phyloP scores from a whole-genome alignment of 2,329 filamentous ascomycete species.

The Colletotrichum sp. region DNA sequence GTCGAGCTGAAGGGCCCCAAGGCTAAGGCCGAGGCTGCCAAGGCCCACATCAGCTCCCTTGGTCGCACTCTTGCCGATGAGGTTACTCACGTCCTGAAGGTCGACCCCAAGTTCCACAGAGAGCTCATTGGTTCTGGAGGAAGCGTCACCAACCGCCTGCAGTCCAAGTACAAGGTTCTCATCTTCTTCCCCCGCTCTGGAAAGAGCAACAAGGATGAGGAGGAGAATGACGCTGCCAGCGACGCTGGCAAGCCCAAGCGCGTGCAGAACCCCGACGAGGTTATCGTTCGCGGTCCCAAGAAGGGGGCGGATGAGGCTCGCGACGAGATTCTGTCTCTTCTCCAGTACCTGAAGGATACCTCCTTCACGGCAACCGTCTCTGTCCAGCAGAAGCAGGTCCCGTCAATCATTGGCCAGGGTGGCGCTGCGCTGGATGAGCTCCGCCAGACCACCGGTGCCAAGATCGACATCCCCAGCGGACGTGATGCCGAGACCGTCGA shows the following conservation, averaged over 20 bases:
- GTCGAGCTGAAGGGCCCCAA: constrained; percentile 96
- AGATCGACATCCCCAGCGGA: constrained; percentile 88
- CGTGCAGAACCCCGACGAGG: constrained; percentile 84
- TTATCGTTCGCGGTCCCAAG: constrained; percentile 88
- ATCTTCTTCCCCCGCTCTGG: constrained; percentile 86
- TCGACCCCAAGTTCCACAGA: constrained; percentile 91
- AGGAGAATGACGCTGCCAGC: constrained; percentile 70
- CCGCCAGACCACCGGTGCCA: constrained; percentile 81
- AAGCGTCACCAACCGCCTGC: constrained; percentile 86
- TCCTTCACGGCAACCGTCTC: constrained; percentile 80
- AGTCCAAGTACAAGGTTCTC: constrained; percentile 90
- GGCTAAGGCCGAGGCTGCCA: constrained; percentile 89
- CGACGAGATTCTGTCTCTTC: constrained; percentile 86
- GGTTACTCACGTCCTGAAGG: constrained; percentile 83
- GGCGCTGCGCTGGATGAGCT: constrained; percentile 91
- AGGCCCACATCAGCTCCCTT: constrained; percentile 78
- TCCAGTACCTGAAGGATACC: constrained; percentile 90
- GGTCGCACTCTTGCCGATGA: constrained; percentile 90
- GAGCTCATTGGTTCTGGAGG: constrained; percentile 92
- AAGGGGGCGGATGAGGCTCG: constrained; percentile 91
- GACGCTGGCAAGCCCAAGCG: constrained; percentile 70
- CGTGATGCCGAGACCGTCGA: constrained; percentile 79
- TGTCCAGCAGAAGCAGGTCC: constrained; percentile 89
- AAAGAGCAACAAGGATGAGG: constrained; percentile 73
- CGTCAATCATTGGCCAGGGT: constrained; percentile 90